phyloP scores from a whole-genome alignment of 257 asterid genomes.

The Mitragyna speciosa region DNA sequence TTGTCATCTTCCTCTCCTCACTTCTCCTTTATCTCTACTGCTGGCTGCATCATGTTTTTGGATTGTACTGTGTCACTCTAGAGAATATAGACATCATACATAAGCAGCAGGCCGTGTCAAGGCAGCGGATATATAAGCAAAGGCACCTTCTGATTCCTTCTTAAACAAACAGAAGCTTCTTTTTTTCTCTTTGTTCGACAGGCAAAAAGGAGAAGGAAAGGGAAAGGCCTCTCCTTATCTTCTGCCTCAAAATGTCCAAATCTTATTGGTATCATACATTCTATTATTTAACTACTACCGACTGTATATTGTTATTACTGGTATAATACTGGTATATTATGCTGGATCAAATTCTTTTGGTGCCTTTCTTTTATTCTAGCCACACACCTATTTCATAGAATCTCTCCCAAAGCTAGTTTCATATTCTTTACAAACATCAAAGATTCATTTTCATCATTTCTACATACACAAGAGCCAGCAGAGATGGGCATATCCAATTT shows the following conservation, averaged over 20 bases:
- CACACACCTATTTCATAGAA: neutral
- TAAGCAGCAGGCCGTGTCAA: neutral
- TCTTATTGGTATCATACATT: conserved; percentile 14
- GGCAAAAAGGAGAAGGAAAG: neutral
- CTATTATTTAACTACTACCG: neutral
- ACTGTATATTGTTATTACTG: neutral
- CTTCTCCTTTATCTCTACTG: neutral
- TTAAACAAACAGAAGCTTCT: neutral
- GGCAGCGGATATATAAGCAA: conserved; percentile 9
- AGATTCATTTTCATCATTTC: conserved; percentile 3
- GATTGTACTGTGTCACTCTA: conserved; percentile 5
- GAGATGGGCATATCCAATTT: conserved; percentile 39
- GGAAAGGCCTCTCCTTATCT: neutral
- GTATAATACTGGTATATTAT: conserved; percentile 2
- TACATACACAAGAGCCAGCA: neutral
- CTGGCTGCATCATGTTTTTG: neutral
- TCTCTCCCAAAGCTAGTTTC: conserved; percentile 20
- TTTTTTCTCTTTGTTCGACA: neutral
- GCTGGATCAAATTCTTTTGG: conserved; percentile 2
- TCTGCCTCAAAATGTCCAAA: conserved; percentile 17
- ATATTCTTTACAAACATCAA: conserved; percentile 6
- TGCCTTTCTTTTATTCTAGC: conserved; percentile 24
- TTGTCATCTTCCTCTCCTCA: conserved; percentile 4
- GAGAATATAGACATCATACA: neutral
- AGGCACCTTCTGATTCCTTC: conserved; percentile 9